These are phyloP conservation scores for Corymbia calophylla DNA, from an alignment of 441 rosid genomes.

Conservation along the genomic window DNA sequence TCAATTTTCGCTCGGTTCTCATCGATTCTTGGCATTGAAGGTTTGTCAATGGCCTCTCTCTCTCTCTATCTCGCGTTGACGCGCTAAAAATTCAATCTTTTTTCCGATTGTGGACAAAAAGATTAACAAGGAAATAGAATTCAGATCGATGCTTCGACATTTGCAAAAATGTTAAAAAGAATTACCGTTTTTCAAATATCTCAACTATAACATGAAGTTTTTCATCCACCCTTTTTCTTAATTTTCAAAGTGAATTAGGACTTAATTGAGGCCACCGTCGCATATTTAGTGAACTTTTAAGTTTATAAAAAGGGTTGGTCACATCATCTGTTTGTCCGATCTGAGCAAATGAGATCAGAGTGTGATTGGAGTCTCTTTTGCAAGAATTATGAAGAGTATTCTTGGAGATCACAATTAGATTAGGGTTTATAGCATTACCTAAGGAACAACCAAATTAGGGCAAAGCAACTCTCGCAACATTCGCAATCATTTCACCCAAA, in stretches of 20 bases:
- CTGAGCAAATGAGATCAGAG: not conserved
- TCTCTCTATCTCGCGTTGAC: not conserved
- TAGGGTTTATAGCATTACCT: not conserved
- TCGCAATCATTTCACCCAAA: not conserved
- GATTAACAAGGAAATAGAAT: not conserved
- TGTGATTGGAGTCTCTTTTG: not conserved
- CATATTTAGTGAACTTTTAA: not conserved
- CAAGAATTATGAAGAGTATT: not conserved
- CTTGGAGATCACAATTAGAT: not conserved
- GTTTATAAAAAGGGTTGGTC: not conserved
- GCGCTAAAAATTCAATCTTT: not conserved
- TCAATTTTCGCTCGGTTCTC: not conserved
- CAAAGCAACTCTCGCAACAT: not conserved
- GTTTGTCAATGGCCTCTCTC: not conserved
- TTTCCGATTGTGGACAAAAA: not conserved
- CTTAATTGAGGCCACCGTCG: not conserved
- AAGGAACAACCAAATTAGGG: not conserved
- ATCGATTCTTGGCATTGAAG: not conserved
- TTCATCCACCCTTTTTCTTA: not conserved
- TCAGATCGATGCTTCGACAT: fast-evolving
- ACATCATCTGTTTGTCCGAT: not conserved
- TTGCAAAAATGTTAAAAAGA: not conserved
- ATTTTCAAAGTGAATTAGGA: not conserved
- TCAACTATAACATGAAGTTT: not conserved
- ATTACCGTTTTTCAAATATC: not conserved